Evolutionary conservation across 352 stramenopile species (phyloP), one percentile per base, ranked within the genome.

Genomic region (Globisporangium iwayamae): DNA sequence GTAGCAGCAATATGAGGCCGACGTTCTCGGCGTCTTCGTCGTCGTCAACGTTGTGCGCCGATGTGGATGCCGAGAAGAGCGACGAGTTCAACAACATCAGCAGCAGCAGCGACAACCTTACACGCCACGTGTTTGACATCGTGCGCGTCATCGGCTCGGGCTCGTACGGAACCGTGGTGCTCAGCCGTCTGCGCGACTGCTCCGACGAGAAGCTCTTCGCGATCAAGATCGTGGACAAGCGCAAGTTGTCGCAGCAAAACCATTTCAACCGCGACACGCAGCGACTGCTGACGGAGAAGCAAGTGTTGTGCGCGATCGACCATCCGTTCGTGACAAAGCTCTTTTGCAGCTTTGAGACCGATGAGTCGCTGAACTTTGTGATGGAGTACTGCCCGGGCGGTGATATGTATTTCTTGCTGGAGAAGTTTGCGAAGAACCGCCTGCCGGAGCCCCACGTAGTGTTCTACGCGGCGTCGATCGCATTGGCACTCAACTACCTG

Each of bases 251-350:
- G 58, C 55, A 32, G 38, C 70, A 51, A 46, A 65, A 71, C 18
- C 57, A 48, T 48, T 54, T 61, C 8, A 72, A 72, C 20, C 70
- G 74, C 25, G 82, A 94, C 47, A 73, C 75, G n/a, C 71, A 70
- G 34, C 83, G 85, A 13, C 70, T 99, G 7, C 79, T 98, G 56
- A 98, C 97, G 52, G 97, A 99, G 78, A 98, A 98, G 79, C 93
- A 98, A 59, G 97, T 99, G 69, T 91, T 99, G 59, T 89, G 90
- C 36, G 81, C 77, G 11, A 81, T 98, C 59, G 82, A 97, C 59
- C 97, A 99, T 72, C 96, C 97, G 20, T 99, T 99, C 74, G 97
- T 99, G 67, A 96, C 98, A 53, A 97, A 98, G 71, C 86, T 99
- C 56, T 90, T 96, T 60, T 93, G 85, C 62, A 98, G 96, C 2